phyloP scores from a whole-genome alignment of 306 rosid genomes.

The Fragaria ananassa region DNA sequence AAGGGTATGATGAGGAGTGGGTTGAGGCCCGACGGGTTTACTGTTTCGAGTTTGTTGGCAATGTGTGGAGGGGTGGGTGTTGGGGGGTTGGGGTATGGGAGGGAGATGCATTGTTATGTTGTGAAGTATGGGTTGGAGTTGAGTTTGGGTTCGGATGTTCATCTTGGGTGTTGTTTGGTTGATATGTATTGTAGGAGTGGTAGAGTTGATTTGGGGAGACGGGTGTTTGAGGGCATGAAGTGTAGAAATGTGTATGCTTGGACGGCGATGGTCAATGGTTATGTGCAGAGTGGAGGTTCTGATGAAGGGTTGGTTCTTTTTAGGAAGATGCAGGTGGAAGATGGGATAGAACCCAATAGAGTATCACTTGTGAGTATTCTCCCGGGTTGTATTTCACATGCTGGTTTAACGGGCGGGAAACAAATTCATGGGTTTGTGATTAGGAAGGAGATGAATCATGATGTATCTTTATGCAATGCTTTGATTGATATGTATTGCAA shows the following conservation, averaged over 20 bases:
- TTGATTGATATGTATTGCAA: constrained; percentile 74
- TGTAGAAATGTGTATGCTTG: constrained; percentile 59
- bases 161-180: constrained; percentile 73
- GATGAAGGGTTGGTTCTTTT: constrained; percentile 56
- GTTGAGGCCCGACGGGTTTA: constrained; percentile 55
- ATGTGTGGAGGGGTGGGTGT: constrained; percentile 30
- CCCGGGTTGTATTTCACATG: constrained; percentile 60
- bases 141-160: constrained; percentile 45
- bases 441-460: constrained; percentile 41
- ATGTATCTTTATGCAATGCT: constrained; percentile 58
- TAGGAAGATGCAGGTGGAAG: constrained; percentile 57
- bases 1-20: constrained; percentile 49
- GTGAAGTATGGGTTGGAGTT: constrained; percentile 49
- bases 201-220: constrained; percentile 39
- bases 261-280: constrained; percentile 74
- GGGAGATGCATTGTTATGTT: constrained; percentile 65
- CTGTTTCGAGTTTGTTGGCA: constrained; percentile 57
- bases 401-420: constrained; percentile 56
- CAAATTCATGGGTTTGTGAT: constrained; percentile 64
- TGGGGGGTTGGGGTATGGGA: constrained; percentile 52
- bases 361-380: constrained; percentile 68
- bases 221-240: constrained; percentile 62
- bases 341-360: constrained; percentile 54
- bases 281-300: constrained; percentile 48
- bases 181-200: constrained; percentile 71